Base-by-base conservation (phyloP, 2,329 filamentous ascomycete genomes). In the Aureobasidium mangrovei region DNA sequence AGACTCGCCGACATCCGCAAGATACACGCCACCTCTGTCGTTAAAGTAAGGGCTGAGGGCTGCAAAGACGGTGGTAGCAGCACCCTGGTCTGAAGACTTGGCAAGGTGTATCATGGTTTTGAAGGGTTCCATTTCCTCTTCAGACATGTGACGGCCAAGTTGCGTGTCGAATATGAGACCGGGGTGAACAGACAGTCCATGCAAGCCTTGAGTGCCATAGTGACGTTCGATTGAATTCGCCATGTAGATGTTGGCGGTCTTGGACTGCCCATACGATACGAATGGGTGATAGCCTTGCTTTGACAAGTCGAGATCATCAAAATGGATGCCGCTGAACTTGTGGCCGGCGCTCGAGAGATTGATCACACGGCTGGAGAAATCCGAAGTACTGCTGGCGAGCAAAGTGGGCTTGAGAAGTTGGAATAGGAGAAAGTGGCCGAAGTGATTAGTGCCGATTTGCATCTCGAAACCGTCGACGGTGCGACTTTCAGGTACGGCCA, bases 371-470 rank as follows among this genome's bases (percentile, higher is more conserved):
- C 73, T 77, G 4, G 69, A 61, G 54, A 73, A 76, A 0, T 61
- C 57, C 0, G 71, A 63, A 0, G 68, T 71, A 1, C 68, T 61
- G 7, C 69, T 69, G 0, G 66, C 58, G 0, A 79, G 62, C 4
- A 81, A 64, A 0, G 69, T 62, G 0, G 69, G 63, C 27, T 73
- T 74, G 18, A 82, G 65, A 0, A 79, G 69, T n/a, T 77, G 68
- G 57, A 78, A 75, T 24, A 82, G 68, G 0, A 80, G 67, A 64
- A 80, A 81, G 56, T 79, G 77, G 7, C 67, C 70, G 0, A 83
- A 64, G 60, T 81, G 72, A 61, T 82, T 81, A 5, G 70, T 74
- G 26, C 70, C 77, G 56, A 81, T 74, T 56, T 81, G 77, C 0
- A 61, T 60, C 60, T 82, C 78, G 57, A 72, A 74, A 18, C 74